phyloP scores from a whole-genome alignment of 1,284 basidiomycete species.

The Sphaerobolus stellatus region DNA sequence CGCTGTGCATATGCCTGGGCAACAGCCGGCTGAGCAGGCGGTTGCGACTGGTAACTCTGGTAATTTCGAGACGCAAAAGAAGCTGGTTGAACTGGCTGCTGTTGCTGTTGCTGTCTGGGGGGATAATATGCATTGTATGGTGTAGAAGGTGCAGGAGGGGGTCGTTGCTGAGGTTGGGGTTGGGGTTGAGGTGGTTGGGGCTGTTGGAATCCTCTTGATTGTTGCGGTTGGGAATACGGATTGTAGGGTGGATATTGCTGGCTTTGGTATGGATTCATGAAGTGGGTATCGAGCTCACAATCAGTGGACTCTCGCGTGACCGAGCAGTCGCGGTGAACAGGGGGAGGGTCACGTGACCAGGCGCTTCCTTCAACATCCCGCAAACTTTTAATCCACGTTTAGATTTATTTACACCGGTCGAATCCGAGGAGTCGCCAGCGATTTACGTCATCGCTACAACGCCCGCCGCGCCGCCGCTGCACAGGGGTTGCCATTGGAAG shows the following conservation, averaged over 20 bases:
- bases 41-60: neutral
- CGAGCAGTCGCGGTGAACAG: no score
- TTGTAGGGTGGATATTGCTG: neutral
- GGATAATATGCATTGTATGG: neutral
- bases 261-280: neutral
- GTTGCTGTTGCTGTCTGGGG: neutral
- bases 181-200: constrained; percentile 12
- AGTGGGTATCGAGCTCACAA: neutral
- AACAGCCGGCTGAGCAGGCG: no score
- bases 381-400: no score
- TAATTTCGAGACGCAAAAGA: neutral
- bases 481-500: no score
- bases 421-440: no score
- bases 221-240: constrained; percentile 6
- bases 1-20: constrained; percentile 4
- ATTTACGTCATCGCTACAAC: no score
- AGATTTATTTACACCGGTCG: no score
- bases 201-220: constrained; percentile 1
- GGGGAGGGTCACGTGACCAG: neutral
- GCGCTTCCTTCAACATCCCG: neutral
- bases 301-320: neutral
- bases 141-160: constrained; percentile 1
- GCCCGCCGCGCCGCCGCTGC: no score
- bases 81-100: neutral
- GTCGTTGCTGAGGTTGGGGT: constrained; percentile 9